Base-by-base conservation (phyloP, 1,284 basidiomycete genomes). In the Trichosporon asahii region DNA sequence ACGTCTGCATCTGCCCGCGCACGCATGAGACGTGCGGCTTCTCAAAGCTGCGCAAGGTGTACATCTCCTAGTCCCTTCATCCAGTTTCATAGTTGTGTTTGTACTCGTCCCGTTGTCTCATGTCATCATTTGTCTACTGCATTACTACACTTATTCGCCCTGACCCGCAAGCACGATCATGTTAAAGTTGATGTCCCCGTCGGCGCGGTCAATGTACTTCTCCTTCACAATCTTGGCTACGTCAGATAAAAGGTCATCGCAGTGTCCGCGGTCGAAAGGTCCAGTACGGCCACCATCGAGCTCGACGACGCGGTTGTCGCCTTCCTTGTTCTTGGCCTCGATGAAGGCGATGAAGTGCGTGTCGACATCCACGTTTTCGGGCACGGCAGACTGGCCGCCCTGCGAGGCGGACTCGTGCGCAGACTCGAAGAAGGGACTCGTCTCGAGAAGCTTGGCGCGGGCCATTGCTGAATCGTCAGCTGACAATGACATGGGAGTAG, bases 341-440 rank as follows among this genome's bases (percentile, higher is more conserved):
- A 95, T 88, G 77, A 95, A 96, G 75, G 90, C 90, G 4, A 91
- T 91, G 76, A 94, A 95, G 83, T 95, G 94, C 21, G 92, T 85
- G 75, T 93, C 87, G 1, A 90, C 91, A 65, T 91, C 85, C 2
- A 80, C 73, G 23, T 81, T 79, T 49, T 83, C 76, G 7, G 85
- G 84, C 3, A 83, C 86, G 0, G 86, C 85, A 3, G 88, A 89
- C 82, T 95, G 92, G 14, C 92, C 92, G 0, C 86, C 79, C 1
- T 86, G 85, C 0, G 92, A 91, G 0, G 88, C 88, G 25, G 89
- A 85, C 0, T 87, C 87, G 75, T 95, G 93, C 69, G 93, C 92
- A 71, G 87, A 82, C 11, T 88, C 88, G 74, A 95, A 94, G 67
- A 93, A 87, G 12, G 88, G 85, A 0, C 92, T 91, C 2, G 88